phyloP scores from a whole-genome alignment of 805 yeast genomes.

The Priceomyces medius region DNA sequence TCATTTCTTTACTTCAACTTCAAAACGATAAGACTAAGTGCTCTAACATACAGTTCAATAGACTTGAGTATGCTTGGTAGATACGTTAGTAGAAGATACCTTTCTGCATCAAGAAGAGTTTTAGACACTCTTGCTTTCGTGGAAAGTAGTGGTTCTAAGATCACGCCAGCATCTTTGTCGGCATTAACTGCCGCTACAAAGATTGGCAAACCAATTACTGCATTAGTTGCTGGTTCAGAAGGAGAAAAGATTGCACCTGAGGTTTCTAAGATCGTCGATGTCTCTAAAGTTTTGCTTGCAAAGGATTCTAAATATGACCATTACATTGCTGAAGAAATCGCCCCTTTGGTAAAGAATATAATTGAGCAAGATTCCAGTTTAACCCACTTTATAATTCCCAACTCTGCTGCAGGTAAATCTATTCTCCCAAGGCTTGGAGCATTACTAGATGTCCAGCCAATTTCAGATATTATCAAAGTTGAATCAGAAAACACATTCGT shows the following conservation, averaged over 20 bases:
- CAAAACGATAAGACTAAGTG: too few relatives aligned
- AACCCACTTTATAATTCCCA: conserved; percentile 76
- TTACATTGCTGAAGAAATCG: conserved; percentile 73
- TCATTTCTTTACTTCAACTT: too few relatives aligned
- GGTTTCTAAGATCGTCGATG: conserved; percentile 52
- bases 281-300: conserved; percentile 58
- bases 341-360: conserved; percentile 61
- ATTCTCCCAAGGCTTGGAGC: conserved; percentile 87
- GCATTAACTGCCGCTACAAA: conserved; percentile 75
- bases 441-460: conserved; percentile 78
- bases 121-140: conserved; percentile 67
- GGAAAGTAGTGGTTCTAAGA: conserved; percentile 56
- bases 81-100: conserved; percentile 37
- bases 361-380: conserved; percentile 39
- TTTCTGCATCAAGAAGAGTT: conserved; percentile 36
- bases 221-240: conserved; percentile 69
- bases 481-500: conserved; percentile 69
- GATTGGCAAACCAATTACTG: conserved; percentile 78
- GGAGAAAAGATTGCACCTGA: conserved; percentile 44
- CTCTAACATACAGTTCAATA: background rate
- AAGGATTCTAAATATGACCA: conserved; percentile 60
- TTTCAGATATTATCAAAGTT: conserved; percentile 76
- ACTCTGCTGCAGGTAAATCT: conserved; percentile 86
- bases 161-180: conserved; percentile 69
- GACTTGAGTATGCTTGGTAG: conserved; percentile 5